phyloP scores from a whole-genome alignment of 768 basidiomycete genomes.

The Filobasidium floriforme region DNA sequence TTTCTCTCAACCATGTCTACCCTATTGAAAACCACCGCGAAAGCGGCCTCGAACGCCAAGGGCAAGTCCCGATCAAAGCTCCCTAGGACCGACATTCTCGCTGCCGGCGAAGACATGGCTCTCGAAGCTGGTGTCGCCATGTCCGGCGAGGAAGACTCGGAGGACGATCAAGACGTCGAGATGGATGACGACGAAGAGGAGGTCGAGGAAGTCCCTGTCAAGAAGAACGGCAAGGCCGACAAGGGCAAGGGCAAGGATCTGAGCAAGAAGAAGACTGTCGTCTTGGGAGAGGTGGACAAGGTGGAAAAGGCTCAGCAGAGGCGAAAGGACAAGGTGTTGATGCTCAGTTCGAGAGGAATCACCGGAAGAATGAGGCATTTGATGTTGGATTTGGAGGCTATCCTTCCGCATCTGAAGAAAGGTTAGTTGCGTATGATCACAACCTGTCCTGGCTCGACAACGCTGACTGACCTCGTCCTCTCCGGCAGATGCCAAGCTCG shows the following conservation, averaged over 20 bases:
- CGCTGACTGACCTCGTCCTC: not conserved
- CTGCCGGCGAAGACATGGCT: conserved; percentile 19
- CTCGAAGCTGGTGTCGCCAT: conserved; percentile 16
- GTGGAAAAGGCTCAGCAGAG: conserved; percentile 50
- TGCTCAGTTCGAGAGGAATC: conserved; percentile 86
- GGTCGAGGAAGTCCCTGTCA: conserved; percentile 13
- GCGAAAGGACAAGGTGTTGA: conserved; percentile 90
- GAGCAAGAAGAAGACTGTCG: conserved; percentile 9
- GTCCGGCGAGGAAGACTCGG: conserved; percentile 5
- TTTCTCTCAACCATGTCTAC: conserved; percentile 28
- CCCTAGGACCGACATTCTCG: conserved; percentile 16
- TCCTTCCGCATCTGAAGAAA: conserved; percentile 94
- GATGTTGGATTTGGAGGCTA: conserved; percentile 82
- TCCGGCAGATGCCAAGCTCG: conserved; percentile 79
- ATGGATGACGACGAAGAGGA: conserved; percentile 12
- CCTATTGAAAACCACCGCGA: conserved; percentile 26
- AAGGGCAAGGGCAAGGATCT: conserved; percentile 29
- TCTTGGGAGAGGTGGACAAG: conserved; percentile 4
- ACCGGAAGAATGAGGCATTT: conserved; percentile 95
- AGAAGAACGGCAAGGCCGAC: conserved; percentile 23
- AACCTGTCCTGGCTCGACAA: not conserved
- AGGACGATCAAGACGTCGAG: conserved; percentile 12
- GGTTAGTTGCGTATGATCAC: conserved; percentile 52
- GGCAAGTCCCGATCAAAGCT: conserved; percentile 18
- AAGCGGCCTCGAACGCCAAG: conserved; percentile 19